phyloP scores from a whole-genome alignment of 176 grass and related monocot species.

The Aegilops longissima region DNA sequence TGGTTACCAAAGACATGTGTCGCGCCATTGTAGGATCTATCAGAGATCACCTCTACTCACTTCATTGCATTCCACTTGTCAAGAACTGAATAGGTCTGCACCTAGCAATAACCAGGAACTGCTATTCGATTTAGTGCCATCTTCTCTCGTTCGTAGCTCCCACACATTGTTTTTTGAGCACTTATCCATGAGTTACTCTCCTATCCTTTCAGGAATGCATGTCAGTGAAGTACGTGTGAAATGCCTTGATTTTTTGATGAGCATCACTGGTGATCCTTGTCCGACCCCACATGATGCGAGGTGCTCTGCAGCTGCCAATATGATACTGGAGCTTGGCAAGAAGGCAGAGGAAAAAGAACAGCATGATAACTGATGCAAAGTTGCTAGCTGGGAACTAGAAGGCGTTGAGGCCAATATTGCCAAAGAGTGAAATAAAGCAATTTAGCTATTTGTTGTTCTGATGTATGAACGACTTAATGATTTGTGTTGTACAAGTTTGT shows the following conservation, averaged over 20 bases:
- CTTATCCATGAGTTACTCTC: not conserved
- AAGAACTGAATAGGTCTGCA: not conserved
- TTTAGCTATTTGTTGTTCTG: not conserved
- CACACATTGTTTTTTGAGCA: not conserved
- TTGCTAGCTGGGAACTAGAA: no score
- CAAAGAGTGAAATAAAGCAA: not conserved
- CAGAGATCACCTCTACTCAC: no score
- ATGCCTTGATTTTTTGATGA: slow-evolving; percentile 30
- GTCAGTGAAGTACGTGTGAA: slow-evolving; percentile 21
- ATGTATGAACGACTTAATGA: not conserved
- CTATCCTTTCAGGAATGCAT: slow-evolving; percentile 36
- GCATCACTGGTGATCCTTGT: slow-evolving; percentile 2
- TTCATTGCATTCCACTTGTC: no score
- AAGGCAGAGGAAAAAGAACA: slow-evolving; percentile 12
- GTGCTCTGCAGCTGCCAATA: slow-evolving; percentile 32
- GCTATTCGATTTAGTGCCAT: not conserved
- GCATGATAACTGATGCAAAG: not conserved
- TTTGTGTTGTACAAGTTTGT: no score
- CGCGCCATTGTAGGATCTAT: no score
- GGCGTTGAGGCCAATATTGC: no score
- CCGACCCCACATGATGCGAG: slow-evolving; percentile 33
- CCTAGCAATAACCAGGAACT: not conserved
- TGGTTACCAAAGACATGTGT: not conserved
- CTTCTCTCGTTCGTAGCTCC: not conserved
- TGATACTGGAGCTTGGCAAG: slow-evolving; percentile 21